Conservation (phyloP, 1,139 yeast species). For the Pichia sp. region DNA sequence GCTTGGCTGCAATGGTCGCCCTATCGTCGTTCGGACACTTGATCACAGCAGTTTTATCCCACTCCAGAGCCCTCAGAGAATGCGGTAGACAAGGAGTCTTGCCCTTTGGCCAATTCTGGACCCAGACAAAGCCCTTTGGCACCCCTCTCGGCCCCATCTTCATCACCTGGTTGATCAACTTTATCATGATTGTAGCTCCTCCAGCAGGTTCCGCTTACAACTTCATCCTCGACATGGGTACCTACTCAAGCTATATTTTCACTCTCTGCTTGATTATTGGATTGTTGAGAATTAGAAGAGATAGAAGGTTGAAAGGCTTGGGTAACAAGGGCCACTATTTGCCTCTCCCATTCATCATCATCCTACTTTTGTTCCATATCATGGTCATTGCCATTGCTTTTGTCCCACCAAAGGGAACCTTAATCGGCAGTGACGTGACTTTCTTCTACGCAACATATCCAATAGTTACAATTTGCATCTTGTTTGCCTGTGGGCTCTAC, state of each 20-base stretch:
- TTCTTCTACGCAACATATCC: slow-evolving; percentile 33
- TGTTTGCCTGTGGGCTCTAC: slow-evolving; percentile 33
- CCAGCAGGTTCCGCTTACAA: slow-evolving; percentile 47
- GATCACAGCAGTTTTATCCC: slow-evolving; percentile 39
- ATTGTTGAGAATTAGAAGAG: slow-evolving; percentile 35
- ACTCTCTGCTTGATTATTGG: slow-evolving; percentile 37
- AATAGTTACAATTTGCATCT: slow-evolving; percentile 32
- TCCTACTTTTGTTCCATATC: slow-evolving; percentile 33
- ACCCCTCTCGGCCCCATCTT: slow-evolving; percentile 41
- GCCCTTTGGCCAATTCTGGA: slow-evolving; percentile 40
- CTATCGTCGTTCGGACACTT: slow-evolving; percentile 43
- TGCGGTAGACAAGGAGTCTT: slow-evolving; percentile 47
- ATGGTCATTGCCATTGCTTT: slow-evolving; percentile 40
- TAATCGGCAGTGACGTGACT: slow-evolving; percentile 37
- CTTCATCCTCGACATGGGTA: slow-evolving; percentile 34
- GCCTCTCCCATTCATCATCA: slow-evolving; percentile 34
- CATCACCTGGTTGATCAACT: slow-evolving; percentile 37
- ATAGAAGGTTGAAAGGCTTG: slow-evolving; percentile 36
- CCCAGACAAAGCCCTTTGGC: slow-evolving; percentile 40
- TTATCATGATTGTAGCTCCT: slow-evolving; percentile 41
- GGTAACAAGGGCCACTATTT: slow-evolving; percentile 29
- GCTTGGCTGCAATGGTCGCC: slow-evolving; percentile 38
- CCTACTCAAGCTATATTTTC: slow-evolving; percentile 38
- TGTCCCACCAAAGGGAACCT: slow-evolving; percentile 38
- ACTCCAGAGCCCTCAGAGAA: slow-evolving; percentile 41